Base-by-base conservation (phyloP, 2,329 filamentous ascomycete species). In the Tolypocladium amazonense region DNA sequence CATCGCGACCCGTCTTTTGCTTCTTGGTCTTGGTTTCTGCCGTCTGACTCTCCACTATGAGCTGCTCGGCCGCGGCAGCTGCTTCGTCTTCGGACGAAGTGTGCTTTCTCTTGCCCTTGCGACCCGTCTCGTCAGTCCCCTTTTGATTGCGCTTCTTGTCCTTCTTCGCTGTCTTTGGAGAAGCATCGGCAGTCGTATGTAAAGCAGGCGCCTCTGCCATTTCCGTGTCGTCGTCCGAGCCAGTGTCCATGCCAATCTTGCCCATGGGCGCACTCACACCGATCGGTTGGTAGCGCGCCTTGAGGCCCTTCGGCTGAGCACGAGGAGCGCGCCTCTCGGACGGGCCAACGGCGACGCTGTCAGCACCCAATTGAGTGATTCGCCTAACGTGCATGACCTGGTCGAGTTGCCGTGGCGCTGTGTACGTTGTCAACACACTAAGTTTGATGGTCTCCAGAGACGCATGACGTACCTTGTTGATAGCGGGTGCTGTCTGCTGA, bases 301-400 rank as follows among this genome's bases (percentile, higher is more conserved):
- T 84, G 58, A 92, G 74, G 8, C 85, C 87, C 66, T 81, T 79
- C 1, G 89, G 88, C 70, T 92, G 89, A 54, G 82, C 77, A 61
- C 86, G 82, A 56, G 84, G 76, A 1, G 79, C 71, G 61, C 77
- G 83, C 60, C 80, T 75, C 5, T 80, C 74, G 3, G 79, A 75
- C 56, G 78, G 75, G 27, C 76, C 78, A 14, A 59, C 60, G n/a
- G 60, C 30, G 59, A 60, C 38, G 60, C 63, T 70, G 66, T 73
- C 63, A 68, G 80, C 71, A n/a, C 76, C 71, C 25, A 90, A 74
- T 50, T 80, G 77, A 8, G 86, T 80, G 38, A 87, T 79, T 62
- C 84, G 83, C 67, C 86, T 85, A 56, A 91, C 75, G 63, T 88
- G 85, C 61, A 91, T 75, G 6, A 84, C 83, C 60, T 82, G 81